These are phyloP conservation scores for Chalara sp. DNA, from an alignment of 2,329 filamentous ascomycete species.

Conservation along the genomic window DNA sequence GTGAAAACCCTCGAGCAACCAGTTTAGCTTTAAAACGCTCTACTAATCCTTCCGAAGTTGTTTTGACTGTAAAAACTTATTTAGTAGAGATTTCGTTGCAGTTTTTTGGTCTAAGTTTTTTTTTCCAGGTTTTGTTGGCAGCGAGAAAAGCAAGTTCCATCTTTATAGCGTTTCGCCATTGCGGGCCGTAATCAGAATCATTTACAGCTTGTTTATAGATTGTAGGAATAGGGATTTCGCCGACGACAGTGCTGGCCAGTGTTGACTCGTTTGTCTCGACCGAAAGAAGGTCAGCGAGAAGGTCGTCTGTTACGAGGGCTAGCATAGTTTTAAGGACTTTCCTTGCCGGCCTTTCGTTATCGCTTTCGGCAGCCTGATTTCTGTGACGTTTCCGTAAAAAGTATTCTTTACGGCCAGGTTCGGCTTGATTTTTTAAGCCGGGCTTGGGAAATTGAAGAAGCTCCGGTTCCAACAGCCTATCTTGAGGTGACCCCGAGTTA, in stretches of 20 bases:
- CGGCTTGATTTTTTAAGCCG: no score
- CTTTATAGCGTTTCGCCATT: neutral
- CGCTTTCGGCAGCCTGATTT: neutral
- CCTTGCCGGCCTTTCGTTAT: neutral
- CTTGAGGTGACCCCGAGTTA: no score
- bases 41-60: neutral
- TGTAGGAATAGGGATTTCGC: no score
- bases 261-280: no score
- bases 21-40: neutral
- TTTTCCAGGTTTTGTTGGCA: neutral
- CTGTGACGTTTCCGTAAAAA: no score
- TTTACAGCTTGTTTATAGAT: neutral
- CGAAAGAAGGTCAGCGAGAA: neutral
- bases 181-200: neutral
- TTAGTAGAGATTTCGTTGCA: constrained; percentile 21
- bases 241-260: no score
- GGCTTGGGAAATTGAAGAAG: no score
- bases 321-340: neutral
- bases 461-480: no score
- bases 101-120: constrained; percentile 8
- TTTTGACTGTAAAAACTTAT: constrained; percentile 6
- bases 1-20: neutral
- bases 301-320: neutral
- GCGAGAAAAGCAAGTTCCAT: neutral
- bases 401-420: no score